A percentile compares a stretch with the other conserved stretches of the same genome.
Evolutionary conservation across 305 asterid species (phyloP).

Genomic region (Fraxinus dipetala): DNA sequence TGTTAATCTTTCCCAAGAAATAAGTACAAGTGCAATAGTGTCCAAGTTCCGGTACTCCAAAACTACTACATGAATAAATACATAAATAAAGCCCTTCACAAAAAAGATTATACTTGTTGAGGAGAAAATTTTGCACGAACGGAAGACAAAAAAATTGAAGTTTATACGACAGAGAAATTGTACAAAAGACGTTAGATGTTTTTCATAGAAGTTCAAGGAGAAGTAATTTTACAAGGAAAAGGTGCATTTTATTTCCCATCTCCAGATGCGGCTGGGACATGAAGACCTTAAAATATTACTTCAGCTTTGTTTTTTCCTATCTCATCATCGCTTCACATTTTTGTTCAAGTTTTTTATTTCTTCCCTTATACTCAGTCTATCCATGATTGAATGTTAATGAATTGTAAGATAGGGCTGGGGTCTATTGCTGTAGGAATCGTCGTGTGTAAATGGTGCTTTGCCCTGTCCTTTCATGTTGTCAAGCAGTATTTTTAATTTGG

Average conservation of each 20-base stretch:
- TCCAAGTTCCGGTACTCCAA: background rate
- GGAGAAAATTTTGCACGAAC: background rate
- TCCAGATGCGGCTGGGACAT: background rate
- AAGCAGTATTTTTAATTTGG: background rate
- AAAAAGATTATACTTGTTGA: background rate
- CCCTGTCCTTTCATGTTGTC: background rate
- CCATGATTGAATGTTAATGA: background rate
- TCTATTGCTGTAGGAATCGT: background rate
- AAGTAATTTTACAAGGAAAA: background rate
- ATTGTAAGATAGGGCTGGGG: background rate
- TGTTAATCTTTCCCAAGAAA: background rate
- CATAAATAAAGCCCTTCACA: background rate
- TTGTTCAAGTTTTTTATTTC: background rate
- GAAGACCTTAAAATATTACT: conserved; percentile 2
- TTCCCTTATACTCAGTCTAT: background rate
- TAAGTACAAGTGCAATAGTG: background rate
- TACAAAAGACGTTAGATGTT: background rate
- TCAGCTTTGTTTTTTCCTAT: conserved; percentile 1
- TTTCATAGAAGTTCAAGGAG: background rate
- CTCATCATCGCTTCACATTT: background rate
- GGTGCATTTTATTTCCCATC: background rate
- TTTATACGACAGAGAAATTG: background rate
- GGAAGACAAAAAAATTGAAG: background rate
- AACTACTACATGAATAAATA: background rate
- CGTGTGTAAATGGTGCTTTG: background rate